Base-by-base conservation (phyloP, 768 basidiomycete genomes). In the Crepidotus variabilis region DNA sequence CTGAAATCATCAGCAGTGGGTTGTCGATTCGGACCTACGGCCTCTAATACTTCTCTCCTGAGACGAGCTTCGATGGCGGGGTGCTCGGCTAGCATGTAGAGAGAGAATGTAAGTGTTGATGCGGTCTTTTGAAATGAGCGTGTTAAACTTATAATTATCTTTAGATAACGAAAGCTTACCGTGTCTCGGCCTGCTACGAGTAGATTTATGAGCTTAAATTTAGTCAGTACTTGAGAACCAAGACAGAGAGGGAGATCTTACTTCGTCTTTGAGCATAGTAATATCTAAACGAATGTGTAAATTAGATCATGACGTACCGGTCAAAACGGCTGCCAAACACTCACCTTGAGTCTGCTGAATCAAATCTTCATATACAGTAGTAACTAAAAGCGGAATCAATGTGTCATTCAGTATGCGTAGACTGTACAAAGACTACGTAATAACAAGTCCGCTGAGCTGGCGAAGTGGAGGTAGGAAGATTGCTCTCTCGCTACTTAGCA, bases 301-400 rank as follows among this genome's bases (percentile, higher is more conserved):
- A n/a, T 11, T 51, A 55, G 7, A 22, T n/a, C 14, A 7, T 0
- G 2, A n/a, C 2, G 18, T 7, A 10, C 11, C 6, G n/a, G n/a
- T n/a, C n/a, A n/a, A n/a, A n/a, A n/a, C n/a, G n/a, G n/a, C 18
- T 10, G 3, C 34, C 34, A 28, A n/a, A 55, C 6, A 58, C 76
- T 68, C 65, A 67, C 78, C 77, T 14, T 72, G 71, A 2, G 84
- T 83, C 45, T 77, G 62, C 22, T 73, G 70, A 33, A 85, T 78
- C 46, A 87, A 66, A 67, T 84, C 78, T 59, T 84, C 84, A 33
- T 86, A 69, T 36, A 86, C 67, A 0, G 81, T 83, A n/a, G n/a
- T n/a, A n/a, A n/a, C n/a, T n/a, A n/a, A n/a, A n/a, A n/a, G n/a
- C n/a, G n/a, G n/a, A n/a, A n/a, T n/a, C n/a, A n/a, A n/a, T n/a